Evolutionary conservation across 495 filamentous ascomycete species (phyloP).

Genomic region (Oleoguttula mirabilis): DNA sequence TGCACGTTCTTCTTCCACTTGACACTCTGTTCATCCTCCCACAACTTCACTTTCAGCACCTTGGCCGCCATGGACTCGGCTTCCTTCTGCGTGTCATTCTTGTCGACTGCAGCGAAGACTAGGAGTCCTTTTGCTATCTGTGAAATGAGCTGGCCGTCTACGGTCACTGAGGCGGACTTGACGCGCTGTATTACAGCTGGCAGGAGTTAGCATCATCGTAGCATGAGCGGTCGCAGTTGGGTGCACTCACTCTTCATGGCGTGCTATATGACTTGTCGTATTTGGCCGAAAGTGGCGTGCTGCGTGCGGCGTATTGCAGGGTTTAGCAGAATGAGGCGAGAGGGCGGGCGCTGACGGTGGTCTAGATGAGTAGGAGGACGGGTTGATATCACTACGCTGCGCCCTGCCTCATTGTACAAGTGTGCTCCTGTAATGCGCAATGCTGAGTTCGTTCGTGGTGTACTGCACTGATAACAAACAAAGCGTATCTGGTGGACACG

Average conservation of each 20-base stretch:
- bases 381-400: no score
- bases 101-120: conserved; percentile 81
- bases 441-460: no score
- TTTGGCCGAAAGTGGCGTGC: no score
- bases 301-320: no score
- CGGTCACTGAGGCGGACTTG: conserved; percentile 92
- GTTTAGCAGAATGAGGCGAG: no score
- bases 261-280: no score
- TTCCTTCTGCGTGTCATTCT: conserved; percentile 82
- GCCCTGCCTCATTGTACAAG: no score
- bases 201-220: not conserved
- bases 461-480: no score
- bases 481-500: no score
- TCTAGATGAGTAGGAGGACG: no score
- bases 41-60: conserved; percentile 78
- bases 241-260: conserved; percentile 13
- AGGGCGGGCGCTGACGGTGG: no score
- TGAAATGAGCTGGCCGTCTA: conserved; percentile 83
- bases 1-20: conserved; percentile 77
- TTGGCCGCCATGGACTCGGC: conserved; percentile 71
- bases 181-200: conserved; percentile 89
- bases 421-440: no score
- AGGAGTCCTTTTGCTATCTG: conserved; percentile 81
- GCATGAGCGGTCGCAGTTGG: not conserved
- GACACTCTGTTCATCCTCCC: conserved; percentile 63